Evolutionary conservation across 75 land plant species (phyloP), one percentile per base, ranked within the genome.

Genomic region (Pinus taeda): DNA sequence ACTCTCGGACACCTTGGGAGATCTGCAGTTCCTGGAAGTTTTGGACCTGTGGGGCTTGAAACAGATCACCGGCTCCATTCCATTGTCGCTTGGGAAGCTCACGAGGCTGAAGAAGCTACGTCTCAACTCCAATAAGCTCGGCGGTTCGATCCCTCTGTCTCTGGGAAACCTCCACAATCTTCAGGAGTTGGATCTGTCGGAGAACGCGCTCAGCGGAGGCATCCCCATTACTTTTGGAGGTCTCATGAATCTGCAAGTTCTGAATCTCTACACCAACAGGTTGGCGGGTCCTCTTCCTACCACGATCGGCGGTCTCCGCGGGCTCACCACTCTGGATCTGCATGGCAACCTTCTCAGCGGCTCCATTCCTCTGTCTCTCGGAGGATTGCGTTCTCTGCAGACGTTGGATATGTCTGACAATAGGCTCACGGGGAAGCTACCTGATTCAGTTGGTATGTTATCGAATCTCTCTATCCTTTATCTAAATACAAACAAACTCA

Each of bases 41-140:
- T 75, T 91, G 1, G 89, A 89, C n/a, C 87, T 91, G 45, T 83
- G 85, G 15, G 83, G 67, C 20, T 81, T 85, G 0, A 90, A 90
- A 26, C 49, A 80, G 20, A 33, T 90, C 57, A 17, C 37, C 4
- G 89, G 89, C 15, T n/a, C 73, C 20, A 85, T 89, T 24, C 90
- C 91, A 17, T 30, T 53, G 59, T 79, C 80, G 37, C 62, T 94
- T 18, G 86, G 85, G 57, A 80, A 82, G 37, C 76, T 93, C 24
- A 62, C 62, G 36, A 26, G 49, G 73, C 67, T 94, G 53, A 80
- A 59, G 74, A 75, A 77, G 58, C 89, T 94, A 39, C 82, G 85
- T 60, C 70, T 94, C 75, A 85, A 88, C 77, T 79, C 81, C 57
- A 94, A 94, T 81, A 69, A 75, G 21, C 57, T 94, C 71, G 76